These are phyloP conservation scores for Epichloe brachyelytri DNA, from an alignment of 2,329 filamentous ascomycete species.

Conservation along the genomic window DNA sequence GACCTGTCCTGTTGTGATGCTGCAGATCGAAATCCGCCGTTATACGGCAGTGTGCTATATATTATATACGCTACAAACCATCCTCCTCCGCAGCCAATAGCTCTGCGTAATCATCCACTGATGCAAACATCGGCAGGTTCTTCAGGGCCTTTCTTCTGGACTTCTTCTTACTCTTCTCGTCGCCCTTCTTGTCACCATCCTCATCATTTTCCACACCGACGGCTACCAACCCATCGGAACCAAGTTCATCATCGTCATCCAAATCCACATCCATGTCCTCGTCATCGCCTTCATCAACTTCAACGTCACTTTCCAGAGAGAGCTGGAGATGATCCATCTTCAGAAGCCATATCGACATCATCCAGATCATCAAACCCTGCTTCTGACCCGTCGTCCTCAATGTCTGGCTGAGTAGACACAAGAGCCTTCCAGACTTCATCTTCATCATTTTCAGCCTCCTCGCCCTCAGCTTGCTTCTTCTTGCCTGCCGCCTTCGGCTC, in stretches of 20 bases:
- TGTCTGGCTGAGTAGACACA: constrained; percentile 64
- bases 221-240: constrained; percentile 28
- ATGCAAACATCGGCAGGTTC: constrained; percentile 83
- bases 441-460: constrained; percentile 44
- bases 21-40: background rate
- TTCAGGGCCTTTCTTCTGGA: constrained; percentile 75
- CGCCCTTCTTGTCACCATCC: constrained; percentile 48
- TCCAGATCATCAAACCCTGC: constrained; percentile 36
- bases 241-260: constrained; percentile 30
- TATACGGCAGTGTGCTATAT: background rate
- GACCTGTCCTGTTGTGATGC: background rate
- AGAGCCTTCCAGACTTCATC: constrained; percentile 89
- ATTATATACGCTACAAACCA: constrained; percentile 15
- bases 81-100: constrained; percentile 64
- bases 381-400: constrained; percentile 36
- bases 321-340: constrained; percentile 27
- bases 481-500: constrained; percentile 37
- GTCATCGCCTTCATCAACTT: constrained; percentile 26
- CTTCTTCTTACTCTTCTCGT: constrained; percentile 31
- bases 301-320: constrained; percentile 32
- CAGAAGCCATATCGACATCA: constrained; percentile 35
- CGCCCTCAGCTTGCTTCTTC: constrained; percentile 36
- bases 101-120: constrained; percentile 83
- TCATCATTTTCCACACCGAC: constrained; percentile 23
- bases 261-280: constrained; percentile 27